Evolutionary conservation across 2,329 filamentous ascomycete species (phyloP), one percentile per base, ranked within the genome.

Genomic region (Ophiostoma perfectum): DNA sequence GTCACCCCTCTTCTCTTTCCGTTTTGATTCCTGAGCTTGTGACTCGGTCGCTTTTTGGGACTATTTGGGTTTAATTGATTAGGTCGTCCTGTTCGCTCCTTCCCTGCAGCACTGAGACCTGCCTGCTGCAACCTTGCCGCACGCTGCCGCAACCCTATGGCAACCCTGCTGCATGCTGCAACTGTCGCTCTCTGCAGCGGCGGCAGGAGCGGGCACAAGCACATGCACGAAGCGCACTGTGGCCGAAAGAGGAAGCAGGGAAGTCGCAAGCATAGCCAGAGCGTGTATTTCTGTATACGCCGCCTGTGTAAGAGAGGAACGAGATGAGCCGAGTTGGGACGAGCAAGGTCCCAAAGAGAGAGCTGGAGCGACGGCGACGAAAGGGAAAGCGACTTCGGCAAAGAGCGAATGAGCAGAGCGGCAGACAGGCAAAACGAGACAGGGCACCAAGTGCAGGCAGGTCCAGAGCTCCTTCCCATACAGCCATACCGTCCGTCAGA

Each of bases 1-100:
- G 42, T 64, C 63, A 47, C 63, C 63, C 63, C 63, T 64, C 63
- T 47, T 64, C 63, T 63, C 39, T 42, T 60, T 60, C 60, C 39
- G 8, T 63, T n/a, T 63, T 63, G 5, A 5, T 9, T 64, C 16
- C 2, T 44, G 14, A 18, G 60, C 38, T 18, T 60, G 55, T 60
- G 55, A 63, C 60, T 63, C 38, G 55, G 60, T 63, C 63, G 39
- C 63, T 38, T n/a, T 64, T 44, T 38, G 8, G 45, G 14, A 12
- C 45, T 45, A 16, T 12, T 16, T 4, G n/a, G 45, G 12, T 14
- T 27, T 14, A 38, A 3, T 7, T 14, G 36, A 41, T 64, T 45
- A 41, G 38, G 38, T 39, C 14, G 9, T 16, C n/a, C 18, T 41
- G 38, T 3, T 44, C 27, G 27, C 27, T 27, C 16, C 41, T 44